A percentile compares a stretch with the other conserved stretches of the same genome.
These are phyloP conservation scores for Cystobasidium slooffiae DNA, from an alignment of 1,284 basidiomycete species.

Conservation along the genomic window DNA sequence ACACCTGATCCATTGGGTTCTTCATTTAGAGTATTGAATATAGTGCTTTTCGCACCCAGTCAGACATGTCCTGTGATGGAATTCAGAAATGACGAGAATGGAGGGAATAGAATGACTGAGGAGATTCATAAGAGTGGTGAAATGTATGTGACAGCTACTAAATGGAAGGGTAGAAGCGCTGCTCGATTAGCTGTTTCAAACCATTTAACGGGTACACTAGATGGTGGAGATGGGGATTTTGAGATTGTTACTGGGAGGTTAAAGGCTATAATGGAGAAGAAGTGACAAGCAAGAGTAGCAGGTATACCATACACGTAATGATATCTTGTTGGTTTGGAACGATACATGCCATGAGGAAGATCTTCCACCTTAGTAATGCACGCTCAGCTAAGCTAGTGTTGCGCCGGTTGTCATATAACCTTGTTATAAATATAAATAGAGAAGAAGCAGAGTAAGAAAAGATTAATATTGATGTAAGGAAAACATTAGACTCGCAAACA, in stretches of 20 bases:
- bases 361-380: no score
- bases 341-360: no score
- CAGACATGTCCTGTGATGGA: slow-evolving; percentile 49
- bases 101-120: slow-evolving; percentile 52
- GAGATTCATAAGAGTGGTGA: slow-evolving; percentile 58
- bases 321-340: no score
- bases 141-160: slow-evolving; percentile 60
- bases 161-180: slow-evolving; percentile 58
- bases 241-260: slow-evolving; percentile 50
- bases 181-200: slow-evolving; percentile 61
- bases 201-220: slow-evolving; percentile 59
- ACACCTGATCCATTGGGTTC: slow-evolving; percentile 28
- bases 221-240: slow-evolving; percentile 53
- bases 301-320: no score
- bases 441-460: no score
- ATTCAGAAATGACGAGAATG: slow-evolving; percentile 45
- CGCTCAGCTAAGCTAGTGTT: no score
- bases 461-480: no score
- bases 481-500: no score
- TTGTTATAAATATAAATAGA: no score
- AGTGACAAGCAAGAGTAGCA: background rate
- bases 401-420: no score
- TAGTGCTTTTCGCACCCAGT: slow-evolving; percentile 60
- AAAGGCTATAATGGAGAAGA: slow-evolving; percentile 48
- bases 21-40: slow-evolving; percentile 57